These are phyloP conservation scores for Orbilia brochopaga DNA, from an alignment of 2,329 filamentous ascomycete species.

Conservation along the genomic window DNA sequence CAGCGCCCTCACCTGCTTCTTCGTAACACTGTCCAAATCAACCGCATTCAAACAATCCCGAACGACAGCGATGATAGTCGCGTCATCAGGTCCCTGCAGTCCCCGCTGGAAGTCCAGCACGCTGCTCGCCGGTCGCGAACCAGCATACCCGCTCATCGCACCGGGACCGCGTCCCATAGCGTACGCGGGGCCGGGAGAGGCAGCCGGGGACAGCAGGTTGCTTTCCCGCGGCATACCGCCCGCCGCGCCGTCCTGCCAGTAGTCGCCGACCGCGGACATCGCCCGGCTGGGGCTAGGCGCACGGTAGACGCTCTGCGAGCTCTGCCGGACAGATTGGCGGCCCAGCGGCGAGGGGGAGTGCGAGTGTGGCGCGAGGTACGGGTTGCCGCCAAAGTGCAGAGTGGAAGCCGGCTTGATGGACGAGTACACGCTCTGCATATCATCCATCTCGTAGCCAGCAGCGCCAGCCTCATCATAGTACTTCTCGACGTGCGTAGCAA, in stretches of 20 bases:
- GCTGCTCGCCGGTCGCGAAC: slow-evolving; percentile 55
- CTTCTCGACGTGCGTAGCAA: slow-evolving; percentile 68
- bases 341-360: slow-evolving; percentile 74
- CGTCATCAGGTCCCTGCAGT: slow-evolving; percentile 73
- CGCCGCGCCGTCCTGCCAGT: slow-evolving; percentile 54
- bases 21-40: slow-evolving; percentile 94
- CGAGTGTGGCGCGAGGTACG: slow-evolving; percentile 77
- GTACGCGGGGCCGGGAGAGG: too few species aligned
- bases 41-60: slow-evolving; percentile 82
- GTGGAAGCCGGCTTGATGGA: slow-evolving; percentile 86
- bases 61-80: slow-evolving; percentile 81
- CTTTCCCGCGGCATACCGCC: slow-evolving; percentile 52
- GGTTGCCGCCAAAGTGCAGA: slow-evolving; percentile 68
- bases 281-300: slow-evolving; percentile 62
- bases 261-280: slow-evolving; percentile 60
- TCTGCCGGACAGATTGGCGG: slow-evolving; percentile 56
- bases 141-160: slow-evolving; percentile 53
- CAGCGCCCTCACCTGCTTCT: slow-evolving; percentile 91
- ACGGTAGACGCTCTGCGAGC: slow-evolving; percentile 53
- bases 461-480: slow-evolving; percentile 70
- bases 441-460: slow-evolving; percentile 87
- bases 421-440: slow-evolving; percentile 95
- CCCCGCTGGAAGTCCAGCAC: slow-evolving; percentile 66
- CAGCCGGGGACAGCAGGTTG: slow-evolving; percentile 60
- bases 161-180: slow-evolving; percentile 54